These are phyloP conservation scores for Rhizomucor pusillus DNA, from an alignment of 371 early-diverging fungal genomes.

Conservation along the genomic window DNA sequence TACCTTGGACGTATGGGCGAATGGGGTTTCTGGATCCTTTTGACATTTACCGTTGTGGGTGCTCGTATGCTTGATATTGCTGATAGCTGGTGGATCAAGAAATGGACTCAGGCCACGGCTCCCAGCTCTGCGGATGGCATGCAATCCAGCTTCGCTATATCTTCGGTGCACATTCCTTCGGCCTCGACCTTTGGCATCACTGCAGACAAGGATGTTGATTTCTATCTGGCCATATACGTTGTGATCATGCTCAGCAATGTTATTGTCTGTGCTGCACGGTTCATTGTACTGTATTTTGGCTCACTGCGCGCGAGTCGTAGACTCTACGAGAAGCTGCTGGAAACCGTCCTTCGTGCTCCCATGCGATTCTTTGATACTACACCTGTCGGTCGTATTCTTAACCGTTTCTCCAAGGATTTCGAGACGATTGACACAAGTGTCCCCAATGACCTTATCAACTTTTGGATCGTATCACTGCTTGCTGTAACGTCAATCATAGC, in stretches of 20 bases:
- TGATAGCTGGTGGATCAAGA: slow-evolving; percentile 56
- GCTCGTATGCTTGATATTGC: slow-evolving; percentile 49
- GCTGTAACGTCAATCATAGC: slow-evolving; percentile 61
- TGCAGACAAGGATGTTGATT: slow-evolving; percentile 26
- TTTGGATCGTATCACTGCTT: slow-evolving; percentile 49
- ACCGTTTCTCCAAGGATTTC: slow-evolving; percentile 67
- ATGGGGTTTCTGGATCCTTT: slow-evolving; percentile 45
- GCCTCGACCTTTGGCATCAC: slow-evolving; percentile 5
- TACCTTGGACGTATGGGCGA: slow-evolving; percentile 51
- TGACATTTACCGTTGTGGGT: slow-evolving; percentile 35
- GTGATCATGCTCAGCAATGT: slow-evolving; percentile 36
- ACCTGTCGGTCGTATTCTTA: slow-evolving; percentile 85
- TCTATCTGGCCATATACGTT: slow-evolving; percentile 42
- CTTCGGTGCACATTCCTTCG: not conserved
- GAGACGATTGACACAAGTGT: slow-evolving; percentile 49
- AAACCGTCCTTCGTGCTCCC: slow-evolving; percentile 58
- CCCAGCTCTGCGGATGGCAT: not conserved
- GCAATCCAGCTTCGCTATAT: not conserved
- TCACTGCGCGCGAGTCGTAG: slow-evolving; percentile 45
- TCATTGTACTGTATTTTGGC: slow-evolving; percentile 43
- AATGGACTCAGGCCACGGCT: slow-evolving; percentile 45
- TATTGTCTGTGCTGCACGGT: slow-evolving; percentile 28
- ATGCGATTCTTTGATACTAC: slow-evolving; percentile 87
- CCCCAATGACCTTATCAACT: slow-evolving; percentile 46
- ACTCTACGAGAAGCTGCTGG: slow-evolving; percentile 50